Evolutionary conservation across 1,284 basidiomycete genomes (phyloP), one percentile per base, ranked within the genome.

Genomic region (Ustilago xerochloae): DNA sequence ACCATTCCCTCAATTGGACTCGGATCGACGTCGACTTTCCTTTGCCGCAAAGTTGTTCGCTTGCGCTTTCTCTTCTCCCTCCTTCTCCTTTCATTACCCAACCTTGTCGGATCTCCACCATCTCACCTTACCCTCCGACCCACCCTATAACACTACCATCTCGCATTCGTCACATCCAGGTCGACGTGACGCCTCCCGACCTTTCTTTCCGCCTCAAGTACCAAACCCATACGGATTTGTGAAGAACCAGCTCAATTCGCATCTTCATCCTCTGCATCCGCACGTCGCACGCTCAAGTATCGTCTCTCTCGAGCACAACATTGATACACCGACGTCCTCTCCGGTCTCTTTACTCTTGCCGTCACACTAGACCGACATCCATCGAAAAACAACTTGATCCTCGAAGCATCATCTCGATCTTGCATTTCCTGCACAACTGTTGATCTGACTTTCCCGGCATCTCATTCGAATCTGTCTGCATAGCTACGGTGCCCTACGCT

Each of bases 51-150:
- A 15, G 47, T 22, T 24, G 33, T 15, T 18, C 33, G 6, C 24
- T 24, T 38, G 6, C 36, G 13, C 22, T 46, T 12, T 30, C 36
- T 24, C 38, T 24, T 20, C 33, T 29, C 8, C 29, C 53, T 38
- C 29, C 29, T 43, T 32, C 30, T 20, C 15, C 36, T 22, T 39
- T 33, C 30, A 35, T 49, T 22, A 15, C 15, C 18, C 36, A 51
- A 39, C 49, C 53, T 56, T 47, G 53, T 47, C 32, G 53, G 20
- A 29, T 46, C 53, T 43, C 53, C 53, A 56, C 22, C 53, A 35
- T 30, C 41, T 32, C 39, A n/a, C 38, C n/a, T 20, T 32, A 10
- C n/a, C 52, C 5, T 36, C n/a, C 41, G 29, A 30, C 24, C 43
- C 29, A 41, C 38, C 38, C n/a, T n/a, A n/a, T n/a, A 20, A 20